Conservation (phyloP, 305 asterid genomes). For the Fraxinus latifolia region DNA sequence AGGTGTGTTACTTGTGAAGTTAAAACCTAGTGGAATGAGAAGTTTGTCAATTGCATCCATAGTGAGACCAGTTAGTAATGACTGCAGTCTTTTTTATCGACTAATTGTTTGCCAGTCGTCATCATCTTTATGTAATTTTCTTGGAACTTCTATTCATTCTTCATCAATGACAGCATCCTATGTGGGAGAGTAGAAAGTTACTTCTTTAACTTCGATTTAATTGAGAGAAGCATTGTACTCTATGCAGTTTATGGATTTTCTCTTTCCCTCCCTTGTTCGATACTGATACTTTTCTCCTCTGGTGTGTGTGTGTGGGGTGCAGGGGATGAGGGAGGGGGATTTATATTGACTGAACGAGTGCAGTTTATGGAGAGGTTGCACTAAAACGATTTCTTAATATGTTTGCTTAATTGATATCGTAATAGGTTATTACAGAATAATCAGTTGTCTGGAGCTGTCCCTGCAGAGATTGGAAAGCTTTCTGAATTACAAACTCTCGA, state of each 20-base stretch:
- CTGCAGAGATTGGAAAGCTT: constrained; percentile 77
- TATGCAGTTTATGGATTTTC: not conserved
- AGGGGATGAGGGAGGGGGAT: not conserved
- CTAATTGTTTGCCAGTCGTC: not conserved
- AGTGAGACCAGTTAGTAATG: not conserved
- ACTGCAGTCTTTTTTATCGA: not conserved
- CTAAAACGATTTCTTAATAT: not conserved
- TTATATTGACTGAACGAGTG: not conserved
- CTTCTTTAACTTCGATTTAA: not conserved
- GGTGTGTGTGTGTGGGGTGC: not conserved
- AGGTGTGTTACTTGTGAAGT: not conserved
- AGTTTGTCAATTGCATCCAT: not conserved
- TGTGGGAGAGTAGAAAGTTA: not conserved
- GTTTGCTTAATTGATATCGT: constrained; percentile 13
- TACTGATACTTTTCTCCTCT: not conserved
- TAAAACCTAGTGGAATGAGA: not conserved
- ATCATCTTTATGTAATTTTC: not conserved
- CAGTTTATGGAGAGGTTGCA: not conserved
- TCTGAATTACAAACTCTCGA: constrained; percentile 68
- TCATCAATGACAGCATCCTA: not conserved
- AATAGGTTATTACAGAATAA: constrained; percentile 77
- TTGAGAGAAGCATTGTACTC: not conserved
- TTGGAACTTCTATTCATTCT: not conserved
- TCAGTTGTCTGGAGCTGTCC: constrained; percentile 56
- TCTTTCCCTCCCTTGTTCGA: not conserved